A percentile compares a stretch with the other conserved stretches of the same genome.
Evolutionary conservation across 176 grass and related monocot genomes (phyloP).

Genomic region (Microstegium vimineum): DNA sequence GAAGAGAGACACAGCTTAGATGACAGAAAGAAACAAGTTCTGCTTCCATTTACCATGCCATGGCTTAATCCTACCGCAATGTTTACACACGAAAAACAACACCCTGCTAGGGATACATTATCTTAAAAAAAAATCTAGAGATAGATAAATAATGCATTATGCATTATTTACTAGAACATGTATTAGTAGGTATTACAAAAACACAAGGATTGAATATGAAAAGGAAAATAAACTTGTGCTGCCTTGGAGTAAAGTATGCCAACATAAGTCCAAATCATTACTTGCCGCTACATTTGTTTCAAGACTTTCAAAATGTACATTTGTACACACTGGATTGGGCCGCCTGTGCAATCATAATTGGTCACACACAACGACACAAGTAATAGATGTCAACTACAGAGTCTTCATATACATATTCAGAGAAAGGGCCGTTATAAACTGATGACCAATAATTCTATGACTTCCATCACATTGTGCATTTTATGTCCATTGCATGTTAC

Average conservation of each 20-base stretch:
- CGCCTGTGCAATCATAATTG: not conserved
- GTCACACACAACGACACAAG: not conserved
- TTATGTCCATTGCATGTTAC: not conserved
- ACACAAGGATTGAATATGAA: not conserved
- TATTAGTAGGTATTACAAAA: not conserved
- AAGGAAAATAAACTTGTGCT: not conserved
- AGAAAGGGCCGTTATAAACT: not conserved
- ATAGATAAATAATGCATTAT: not conserved
- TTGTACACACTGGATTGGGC: not conserved
- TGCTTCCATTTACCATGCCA: not conserved
- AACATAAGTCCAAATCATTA: not conserved
- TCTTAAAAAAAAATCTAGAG: not conserved
- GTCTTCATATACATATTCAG: not conserved
- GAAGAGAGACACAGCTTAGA: not conserved
- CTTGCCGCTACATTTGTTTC: not conserved
- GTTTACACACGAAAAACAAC: not conserved
- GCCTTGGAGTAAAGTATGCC: not conserved
- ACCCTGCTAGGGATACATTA: not conserved
- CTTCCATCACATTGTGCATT: not conserved
- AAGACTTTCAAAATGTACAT: not conserved
- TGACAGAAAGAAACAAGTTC: not conserved
- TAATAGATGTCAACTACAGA: not conserved
- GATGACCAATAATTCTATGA: not conserved
- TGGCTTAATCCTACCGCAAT: not conserved
- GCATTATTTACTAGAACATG: not conserved